Base-by-base conservation (phyloP, 257 asterid species). In the Henckelia pumila region DNA sequence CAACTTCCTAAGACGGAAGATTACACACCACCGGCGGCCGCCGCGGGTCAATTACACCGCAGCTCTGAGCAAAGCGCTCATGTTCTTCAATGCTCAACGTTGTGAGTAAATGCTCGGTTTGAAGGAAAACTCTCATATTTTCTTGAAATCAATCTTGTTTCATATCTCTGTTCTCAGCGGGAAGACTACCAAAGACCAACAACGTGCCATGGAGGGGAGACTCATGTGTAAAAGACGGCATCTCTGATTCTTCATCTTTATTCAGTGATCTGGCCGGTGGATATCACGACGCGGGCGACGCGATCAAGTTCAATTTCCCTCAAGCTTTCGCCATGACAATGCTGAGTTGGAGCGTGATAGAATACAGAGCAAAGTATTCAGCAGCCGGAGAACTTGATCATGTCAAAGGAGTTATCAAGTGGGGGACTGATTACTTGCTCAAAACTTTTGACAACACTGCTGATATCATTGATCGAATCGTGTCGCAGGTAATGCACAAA, bases 301-400 rank as follows among this genome's bases (percentile, higher is more conserved):
- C 98, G 6, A 92, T 92, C 63, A 92, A 92, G 79, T 92, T 86
- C 79, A 81, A 92, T 59, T 92, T 92, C 67, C 98, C 98, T 3
- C 83, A 79, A 65, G 76, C 98, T 47, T 92, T 86, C 73, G 95
- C 98, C 66, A 88, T 92, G 96, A 89, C 98, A 14, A 83, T 92
- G 95, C 73, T 92, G 82, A 92, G 98, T 72, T 92, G 98, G 98
- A 92, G 98, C 64, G 98, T 92, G 78, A 85, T 92, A 0, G 98
- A 92, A 61, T 92, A 92, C 71, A 88, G 88, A 47, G 91, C 77
- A 8, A 92, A 89, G 72, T 92, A 75, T 63, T 96, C 89, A 75
- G 88, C 96, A 56, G 96, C 96, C 13, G 98, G 97, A 55, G 98
- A 92, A 85, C 95, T 92, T 25, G 69, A 69, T 79, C 98, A 92